Base-by-base conservation (phyloP, 228 moss, liverwort and hornwort species). In the Sphagnum magellanicum region DNA sequence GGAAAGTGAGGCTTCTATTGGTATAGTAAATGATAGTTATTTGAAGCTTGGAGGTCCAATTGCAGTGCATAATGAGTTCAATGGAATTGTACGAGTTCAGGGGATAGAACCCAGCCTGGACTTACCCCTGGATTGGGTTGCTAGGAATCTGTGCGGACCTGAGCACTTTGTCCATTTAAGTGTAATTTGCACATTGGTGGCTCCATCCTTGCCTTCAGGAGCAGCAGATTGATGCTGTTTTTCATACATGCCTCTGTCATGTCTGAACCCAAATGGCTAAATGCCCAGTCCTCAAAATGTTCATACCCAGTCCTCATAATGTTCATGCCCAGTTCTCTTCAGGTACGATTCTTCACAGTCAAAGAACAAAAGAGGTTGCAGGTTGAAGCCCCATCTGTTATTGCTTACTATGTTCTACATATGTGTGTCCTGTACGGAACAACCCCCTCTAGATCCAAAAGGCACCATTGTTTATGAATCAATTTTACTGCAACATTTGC, bases 51-150 rank as follows among this genome's bases (percentile, higher is more conserved):
- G 32, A 32, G 32, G 32, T 32, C 32, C 32, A 32, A 3, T 67
- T 67, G 70, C 78, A 46, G 68, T 32, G 32, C 32, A 32, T 32
- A 32, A 74, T 75, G 84, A 83, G 59, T 90, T 98, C 81, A 84
- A 88, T 75, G 98, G 98, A 61, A 77, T 89, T 16, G 61, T 98
- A 50, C 85, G 98, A n/a, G 77, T 98, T 65, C 98, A 98, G 74
- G 98, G 98, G 63, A 94, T 98, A 71, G 89, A 98, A 78, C 88
- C 83, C 59, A 90, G 83, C 64, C 98, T 94, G 53, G 92, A 98
- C 76, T 78, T 98, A 63, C 98, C 98, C 10, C 80, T 98, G 47
- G 90, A 98, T 79, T 98, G 98, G 98, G 87, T 90, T 62, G 94
- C 94, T 32, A 82, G 92, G 75, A 98, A 92, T 72, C 88, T 98